Conservation (phyloP, 2,329 filamentous ascomycete species). For the Pseudogymnoascus sp. region DNA sequence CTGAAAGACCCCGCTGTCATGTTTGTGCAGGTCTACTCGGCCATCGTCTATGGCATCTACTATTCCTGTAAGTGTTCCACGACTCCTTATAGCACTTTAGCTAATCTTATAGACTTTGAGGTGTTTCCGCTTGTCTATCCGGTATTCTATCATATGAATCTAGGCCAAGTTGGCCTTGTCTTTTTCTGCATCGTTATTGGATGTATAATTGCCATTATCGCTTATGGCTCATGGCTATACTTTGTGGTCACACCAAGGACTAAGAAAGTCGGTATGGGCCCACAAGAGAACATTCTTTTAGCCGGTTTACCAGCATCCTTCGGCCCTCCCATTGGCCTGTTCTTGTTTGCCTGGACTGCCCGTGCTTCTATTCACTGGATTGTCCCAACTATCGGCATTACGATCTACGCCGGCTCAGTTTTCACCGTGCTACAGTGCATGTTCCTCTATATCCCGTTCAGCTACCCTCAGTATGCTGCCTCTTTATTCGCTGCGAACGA, state of each 20-base stretch:
- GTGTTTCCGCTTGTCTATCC: slow-evolving; percentile 55
- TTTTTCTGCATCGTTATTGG: slow-evolving; percentile 51
- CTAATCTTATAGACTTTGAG: slow-evolving; percentile 41
- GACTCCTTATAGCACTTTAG: too few species aligned
- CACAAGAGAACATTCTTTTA: slow-evolving; percentile 44
- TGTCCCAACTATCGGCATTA: slow-evolving; percentile 46
- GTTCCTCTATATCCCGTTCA: slow-evolving; percentile 49
- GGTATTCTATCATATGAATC: slow-evolving; percentile 48
- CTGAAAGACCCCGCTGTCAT: slow-evolving; percentile 53
- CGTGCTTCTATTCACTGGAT: slow-evolving; percentile 45
- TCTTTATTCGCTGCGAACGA: slow-evolving; percentile 53
- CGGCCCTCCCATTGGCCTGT: slow-evolving; percentile 46
- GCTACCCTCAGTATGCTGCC: slow-evolving; percentile 47
- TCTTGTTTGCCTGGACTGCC: slow-evolving; percentile 49
- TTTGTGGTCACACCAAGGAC: slow-evolving; percentile 39
- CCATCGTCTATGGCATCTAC: slow-evolving; percentile 52
- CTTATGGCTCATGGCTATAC: slow-evolving; percentile 29
- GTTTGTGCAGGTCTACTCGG: slow-evolving; percentile 52
- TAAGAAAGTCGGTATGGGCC: slow-evolving; percentile 36
- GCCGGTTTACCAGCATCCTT: slow-evolving; percentile 45
- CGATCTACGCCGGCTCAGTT: slow-evolving; percentile 40
- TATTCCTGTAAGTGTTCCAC: slow-evolving; percentile 35
- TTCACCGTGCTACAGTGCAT: slow-evolving; percentile 49
- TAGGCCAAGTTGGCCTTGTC: slow-evolving; percentile 48
- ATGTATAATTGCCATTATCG: slow-evolving; percentile 40